These are phyloP conservation scores for Gaeumannomyces sp. DNA, from an alignment of 2,329 filamentous ascomycete species.

Conservation along the genomic window DNA sequence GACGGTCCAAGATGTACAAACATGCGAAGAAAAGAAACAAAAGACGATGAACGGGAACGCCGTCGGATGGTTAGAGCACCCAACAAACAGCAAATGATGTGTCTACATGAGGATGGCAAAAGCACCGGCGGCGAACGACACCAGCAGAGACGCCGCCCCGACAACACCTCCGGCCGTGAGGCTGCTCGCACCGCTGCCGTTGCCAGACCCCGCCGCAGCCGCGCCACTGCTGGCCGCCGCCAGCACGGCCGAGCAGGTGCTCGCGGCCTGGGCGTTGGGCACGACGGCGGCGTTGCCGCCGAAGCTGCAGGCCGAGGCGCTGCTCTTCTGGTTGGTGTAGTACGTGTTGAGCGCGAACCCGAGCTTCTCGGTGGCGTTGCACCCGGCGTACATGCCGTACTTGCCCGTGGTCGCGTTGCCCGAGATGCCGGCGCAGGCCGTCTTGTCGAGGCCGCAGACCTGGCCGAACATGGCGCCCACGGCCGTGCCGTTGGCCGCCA, in stretches of 20 bases:
- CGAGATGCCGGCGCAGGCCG: slow-evolving; percentile 58
- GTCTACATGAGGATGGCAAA: slow-evolving; percentile 3
- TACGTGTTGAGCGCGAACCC: slow-evolving; percentile 66
- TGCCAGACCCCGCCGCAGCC: not conserved
- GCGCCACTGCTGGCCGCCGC: slow-evolving; percentile 5
- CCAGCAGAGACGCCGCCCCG: not conserved
- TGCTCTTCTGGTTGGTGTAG: slow-evolving; percentile 49
- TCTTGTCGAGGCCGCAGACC: slow-evolving; percentile 54
- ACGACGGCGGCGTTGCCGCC: slow-evolving; percentile 50
- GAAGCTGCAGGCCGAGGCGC: slow-evolving; percentile 59
- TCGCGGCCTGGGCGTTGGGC: slow-evolving; percentile 40
- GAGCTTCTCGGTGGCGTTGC: slow-evolving; percentile 60
- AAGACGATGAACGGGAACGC: not conserved
- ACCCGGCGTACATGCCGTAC: slow-evolving; percentile 73
- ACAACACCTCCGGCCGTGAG: not conserved
- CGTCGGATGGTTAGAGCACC: too few relatives aligned
- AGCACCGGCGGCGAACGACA: not conserved
- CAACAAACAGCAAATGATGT: too few relatives aligned
- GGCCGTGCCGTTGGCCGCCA: slow-evolving; percentile 45
- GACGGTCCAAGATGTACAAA: not conserved
- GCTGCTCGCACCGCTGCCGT: not conserved
- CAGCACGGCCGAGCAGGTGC: slow-evolving; percentile 47
- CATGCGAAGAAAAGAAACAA: not conserved
- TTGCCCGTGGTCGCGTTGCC: slow-evolving; percentile 57
- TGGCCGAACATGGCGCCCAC: slow-evolving; percentile 63